Evolutionary conservation across 352 stramenopile species (phyloP).

Genomic region (Discostella stelligera): DNA sequence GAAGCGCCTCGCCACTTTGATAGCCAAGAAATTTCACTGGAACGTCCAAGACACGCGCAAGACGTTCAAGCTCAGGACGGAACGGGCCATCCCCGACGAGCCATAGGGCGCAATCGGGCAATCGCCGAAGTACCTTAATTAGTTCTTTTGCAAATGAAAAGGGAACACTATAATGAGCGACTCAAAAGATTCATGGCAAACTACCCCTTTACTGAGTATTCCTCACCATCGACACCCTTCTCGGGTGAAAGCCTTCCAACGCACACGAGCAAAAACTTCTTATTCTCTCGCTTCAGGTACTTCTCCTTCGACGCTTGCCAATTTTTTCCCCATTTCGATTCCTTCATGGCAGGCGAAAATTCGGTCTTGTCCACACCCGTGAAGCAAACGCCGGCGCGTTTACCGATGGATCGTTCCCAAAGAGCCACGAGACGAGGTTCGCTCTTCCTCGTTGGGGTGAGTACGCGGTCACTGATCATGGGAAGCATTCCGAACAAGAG

Average conservation of each 20-base stretch:
- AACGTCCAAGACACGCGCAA: conserved; percentile 33
- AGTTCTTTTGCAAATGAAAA: conserved; percentile 26
- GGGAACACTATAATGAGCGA: not conserved
- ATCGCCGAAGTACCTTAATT: conserved; percentile 32
- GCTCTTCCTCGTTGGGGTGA: conserved; percentile 54
- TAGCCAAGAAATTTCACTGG: conserved; percentile 59
- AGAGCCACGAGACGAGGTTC: conserved; percentile 42
- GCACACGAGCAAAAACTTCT: conserved; percentile 57
- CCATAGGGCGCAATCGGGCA: conserved; percentile 50
- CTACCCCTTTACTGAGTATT: not conserved
- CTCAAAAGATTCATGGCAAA: too few relatives aligned
- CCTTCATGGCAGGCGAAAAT: conserved; percentile 40
- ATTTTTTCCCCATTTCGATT: conserved; percentile 39
- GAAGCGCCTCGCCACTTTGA: conserved; percentile 51
- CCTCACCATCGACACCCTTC: conserved; percentile 48
- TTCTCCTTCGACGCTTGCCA: conserved; percentile 45
- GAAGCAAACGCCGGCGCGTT: conserved; percentile 50
- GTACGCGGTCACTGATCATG: conserved; percentile 47
- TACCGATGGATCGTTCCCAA: conserved; percentile 30
- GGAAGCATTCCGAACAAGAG: conserved; percentile 52
- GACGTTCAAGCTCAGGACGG: conserved; percentile 40
- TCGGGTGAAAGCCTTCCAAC: conserved; percentile 53
- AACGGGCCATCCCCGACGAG: conserved; percentile 56
- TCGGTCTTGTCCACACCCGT: conserved; percentile 53
- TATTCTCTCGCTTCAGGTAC: conserved; percentile 34